Evolutionary conservation across 1,284 basidiomycete species (phyloP).

Genomic region (Sphagnurus paluster): DNA sequence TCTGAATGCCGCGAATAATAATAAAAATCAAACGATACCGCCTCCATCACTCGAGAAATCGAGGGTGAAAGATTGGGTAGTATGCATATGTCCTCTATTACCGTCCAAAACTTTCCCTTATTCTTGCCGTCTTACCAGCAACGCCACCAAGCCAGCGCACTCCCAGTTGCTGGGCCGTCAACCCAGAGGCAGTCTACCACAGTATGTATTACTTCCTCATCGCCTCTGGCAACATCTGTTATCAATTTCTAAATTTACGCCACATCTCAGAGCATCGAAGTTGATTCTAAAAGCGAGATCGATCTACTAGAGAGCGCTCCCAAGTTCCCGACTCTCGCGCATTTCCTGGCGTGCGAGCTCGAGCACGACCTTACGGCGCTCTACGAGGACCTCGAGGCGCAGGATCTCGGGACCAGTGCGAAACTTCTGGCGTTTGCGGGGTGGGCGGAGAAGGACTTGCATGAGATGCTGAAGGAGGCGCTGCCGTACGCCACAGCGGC

Average conservation of each 20-base stretch:
- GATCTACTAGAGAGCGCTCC: background rate
- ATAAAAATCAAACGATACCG: too few species aligned
- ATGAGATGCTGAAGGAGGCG: slow-evolving; percentile 4
- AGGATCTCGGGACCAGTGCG: slow-evolving; percentile 4
- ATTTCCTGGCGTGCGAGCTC: slow-evolving; percentile 2
- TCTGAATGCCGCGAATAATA: too few species aligned
- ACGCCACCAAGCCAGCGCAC: too few species aligned
- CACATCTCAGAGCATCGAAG: background rate
- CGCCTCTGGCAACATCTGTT: too few species aligned
- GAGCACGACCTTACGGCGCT: slow-evolving; percentile 5
- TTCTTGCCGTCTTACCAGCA: too few species aligned
- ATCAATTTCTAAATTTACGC: background rate
- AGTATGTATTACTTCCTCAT: too few species aligned
- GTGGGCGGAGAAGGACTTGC: slow-evolving; percentile 5
- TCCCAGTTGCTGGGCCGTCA: too few species aligned
- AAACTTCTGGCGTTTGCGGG: slow-evolving; percentile 6
- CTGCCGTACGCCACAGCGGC: slow-evolving; percentile 4
- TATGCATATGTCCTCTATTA: too few species aligned
- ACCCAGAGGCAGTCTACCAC: too few species aligned
- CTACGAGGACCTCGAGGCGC: background rate
- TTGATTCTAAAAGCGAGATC: background rate
- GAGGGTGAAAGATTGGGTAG: too few species aligned
- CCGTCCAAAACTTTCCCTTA: too few species aligned
- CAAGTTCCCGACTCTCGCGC: background rate
- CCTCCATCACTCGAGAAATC: too few species aligned